Conservation (phyloP, 2,329 filamentous ascomycete genomes). For the Anthostomella pinea region DNA sequence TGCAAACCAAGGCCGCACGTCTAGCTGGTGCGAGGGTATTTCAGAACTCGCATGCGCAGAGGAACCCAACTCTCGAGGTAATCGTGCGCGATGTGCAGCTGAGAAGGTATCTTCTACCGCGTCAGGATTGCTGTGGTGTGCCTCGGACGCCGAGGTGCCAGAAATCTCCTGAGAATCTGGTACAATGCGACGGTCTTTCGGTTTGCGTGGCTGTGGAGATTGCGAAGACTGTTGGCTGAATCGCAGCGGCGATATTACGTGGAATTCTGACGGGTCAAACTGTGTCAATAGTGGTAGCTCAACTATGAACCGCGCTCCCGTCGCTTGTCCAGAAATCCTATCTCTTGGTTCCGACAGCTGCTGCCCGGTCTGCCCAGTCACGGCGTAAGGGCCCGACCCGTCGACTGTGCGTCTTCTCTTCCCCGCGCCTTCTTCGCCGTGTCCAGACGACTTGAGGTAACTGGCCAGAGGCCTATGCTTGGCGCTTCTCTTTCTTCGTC, state of each 20-base stretch:
- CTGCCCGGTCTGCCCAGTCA: too few species aligned
- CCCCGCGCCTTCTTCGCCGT: slow-evolving; percentile 3
- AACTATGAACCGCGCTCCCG: slow-evolving; percentile 15
- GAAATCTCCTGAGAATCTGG: slow-evolving; percentile 32
- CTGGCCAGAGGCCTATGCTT: slow-evolving; percentile 4
- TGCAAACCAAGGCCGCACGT: slow-evolving; percentile 11
- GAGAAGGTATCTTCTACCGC: slow-evolving; percentile 2
- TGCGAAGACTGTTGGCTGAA: slow-evolving; percentile 16
- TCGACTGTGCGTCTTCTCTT: slow-evolving; percentile 5
- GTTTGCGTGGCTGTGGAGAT: slow-evolving; percentile 5
- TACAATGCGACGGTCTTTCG: slow-evolving; percentile 21
- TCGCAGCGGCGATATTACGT: slow-evolving; percentile 13
- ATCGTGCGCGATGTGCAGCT: too few species aligned
- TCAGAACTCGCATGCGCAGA: slow-evolving; percentile 11
- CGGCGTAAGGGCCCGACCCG: too few species aligned
- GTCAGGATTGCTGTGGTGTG: slow-evolving; percentile 15
- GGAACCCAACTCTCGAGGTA: too few species aligned
- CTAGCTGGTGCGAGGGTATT: slow-evolving; percentile 31
- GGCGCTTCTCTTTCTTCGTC: slow-evolving; percentile 1
- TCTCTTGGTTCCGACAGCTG: too few species aligned
- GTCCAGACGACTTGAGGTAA: slow-evolving; percentile 1
- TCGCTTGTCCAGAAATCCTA: not conserved
- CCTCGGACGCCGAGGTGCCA: slow-evolving; percentile 17
- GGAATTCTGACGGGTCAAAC: slow-evolving; percentile 21
- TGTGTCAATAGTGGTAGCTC: slow-evolving; percentile 13